These are phyloP conservation scores for Solanum hybrid DNA, from an alignment of 305 asterid species.

Conservation along the genomic window DNA sequence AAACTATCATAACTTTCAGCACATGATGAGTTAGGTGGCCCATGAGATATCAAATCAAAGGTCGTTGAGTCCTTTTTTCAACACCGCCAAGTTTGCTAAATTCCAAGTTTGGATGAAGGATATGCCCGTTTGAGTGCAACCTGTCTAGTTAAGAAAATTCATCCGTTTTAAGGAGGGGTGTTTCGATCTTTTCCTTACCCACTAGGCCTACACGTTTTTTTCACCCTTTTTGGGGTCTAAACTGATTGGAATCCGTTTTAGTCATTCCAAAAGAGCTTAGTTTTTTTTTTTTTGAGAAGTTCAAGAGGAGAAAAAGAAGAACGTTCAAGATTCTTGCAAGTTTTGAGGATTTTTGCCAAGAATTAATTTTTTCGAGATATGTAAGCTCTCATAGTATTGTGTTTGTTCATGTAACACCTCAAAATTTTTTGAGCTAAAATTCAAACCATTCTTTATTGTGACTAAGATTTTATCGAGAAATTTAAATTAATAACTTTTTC, in stretches of 20 bases:
- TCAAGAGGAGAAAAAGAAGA: neutral
- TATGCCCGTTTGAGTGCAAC: neutral
- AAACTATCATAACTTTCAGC: too few relatives aligned
- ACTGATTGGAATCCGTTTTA: too few relatives aligned
- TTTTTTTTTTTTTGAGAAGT: neutral
- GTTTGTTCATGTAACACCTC: neutral
- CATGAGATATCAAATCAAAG: too few relatives aligned
- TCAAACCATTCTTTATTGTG: too few relatives aligned
- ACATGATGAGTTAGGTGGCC: neutral
- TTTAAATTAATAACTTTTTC: too few relatives aligned
- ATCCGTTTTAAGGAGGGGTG: neutral
- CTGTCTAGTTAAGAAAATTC: too few relatives aligned
- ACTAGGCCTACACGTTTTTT: neutral
- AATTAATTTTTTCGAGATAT: too few relatives aligned
- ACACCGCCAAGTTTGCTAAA: neutral
- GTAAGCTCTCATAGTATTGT: neutral
- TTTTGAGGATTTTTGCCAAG: neutral
- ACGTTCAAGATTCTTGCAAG: neutral
- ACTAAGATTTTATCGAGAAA: too few relatives aligned
- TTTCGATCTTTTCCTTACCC: neutral
- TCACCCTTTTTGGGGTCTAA: neutral
- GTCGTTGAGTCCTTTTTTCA: neutral
- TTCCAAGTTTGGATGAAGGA: neutral
- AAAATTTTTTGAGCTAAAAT: too few relatives aligned
- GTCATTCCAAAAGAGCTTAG: neutral